A percentile compares a stretch with the other conserved stretches of the same genome.
Evolutionary conservation across 768 basidiomycete genomes (phyloP).

Genomic region (Inosperma sp.): DNA sequence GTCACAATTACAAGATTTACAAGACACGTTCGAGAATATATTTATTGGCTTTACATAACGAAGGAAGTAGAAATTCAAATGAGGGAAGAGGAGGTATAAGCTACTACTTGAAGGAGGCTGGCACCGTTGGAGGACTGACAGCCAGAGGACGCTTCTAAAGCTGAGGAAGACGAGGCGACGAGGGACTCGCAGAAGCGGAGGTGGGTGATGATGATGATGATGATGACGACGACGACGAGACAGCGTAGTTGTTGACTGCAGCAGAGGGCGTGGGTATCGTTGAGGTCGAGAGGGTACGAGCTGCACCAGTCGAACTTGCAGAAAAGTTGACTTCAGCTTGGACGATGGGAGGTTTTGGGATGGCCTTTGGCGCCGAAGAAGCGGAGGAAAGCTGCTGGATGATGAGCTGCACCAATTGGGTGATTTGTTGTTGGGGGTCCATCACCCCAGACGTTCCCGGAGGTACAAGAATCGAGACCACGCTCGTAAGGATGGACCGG

Average conservation of each 20-base stretch:
- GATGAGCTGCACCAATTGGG: too few relatives aligned
- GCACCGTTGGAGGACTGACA: conserved; percentile 19
- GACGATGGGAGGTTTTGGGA: too few relatives aligned
- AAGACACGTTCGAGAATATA: too few relatives aligned
- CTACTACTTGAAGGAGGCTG: conserved; percentile 7
- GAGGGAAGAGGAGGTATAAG: conserved; percentile 1
- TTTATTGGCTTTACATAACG: not conserved
- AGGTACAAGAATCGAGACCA: too few relatives aligned
- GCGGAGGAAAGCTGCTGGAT: too few relatives aligned
- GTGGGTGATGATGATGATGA: not conserved
- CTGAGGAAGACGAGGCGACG: conserved; percentile 17
- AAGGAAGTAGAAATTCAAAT: not conserved
- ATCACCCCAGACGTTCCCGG: too few relatives aligned
- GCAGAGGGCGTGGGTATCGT: conserved; percentile 3
- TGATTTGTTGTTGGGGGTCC: too few relatives aligned
- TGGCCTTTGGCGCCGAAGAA: too few relatives aligned
- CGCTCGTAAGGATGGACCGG: too few relatives aligned
- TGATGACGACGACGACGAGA: not conserved
- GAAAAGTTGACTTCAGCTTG: not conserved
- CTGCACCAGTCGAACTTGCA: not conserved
- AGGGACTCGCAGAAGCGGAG: not conserved
- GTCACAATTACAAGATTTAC: too few relatives aligned
- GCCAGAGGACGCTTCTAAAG: too few relatives aligned
- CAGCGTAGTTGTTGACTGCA: conserved; percentile 5
- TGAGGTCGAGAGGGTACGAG: not conserved